phyloP scores from a whole-genome alignment of 176 grass and related monocot genomes.

The Zea luxurians region DNA sequence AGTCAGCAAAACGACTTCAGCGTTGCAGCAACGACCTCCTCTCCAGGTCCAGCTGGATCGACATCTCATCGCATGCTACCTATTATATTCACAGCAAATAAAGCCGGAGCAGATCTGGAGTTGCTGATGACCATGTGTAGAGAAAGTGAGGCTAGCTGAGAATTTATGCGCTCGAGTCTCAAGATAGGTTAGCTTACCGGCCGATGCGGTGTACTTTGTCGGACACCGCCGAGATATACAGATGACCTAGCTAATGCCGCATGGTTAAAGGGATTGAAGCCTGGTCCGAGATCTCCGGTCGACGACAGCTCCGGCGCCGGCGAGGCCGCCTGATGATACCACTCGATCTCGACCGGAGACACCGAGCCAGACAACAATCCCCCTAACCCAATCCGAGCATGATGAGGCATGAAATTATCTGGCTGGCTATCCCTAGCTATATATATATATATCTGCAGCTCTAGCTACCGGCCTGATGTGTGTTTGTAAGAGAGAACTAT shows the following conservation, averaged over 20 bases:
- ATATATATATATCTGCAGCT: too few species aligned
- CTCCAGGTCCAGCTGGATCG: too few species aligned
- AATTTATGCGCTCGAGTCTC: too few species aligned
- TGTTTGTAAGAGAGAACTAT: too few species aligned
- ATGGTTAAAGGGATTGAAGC: conserved; percentile 81
- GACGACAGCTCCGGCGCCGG: neutral
- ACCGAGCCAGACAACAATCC: conserved; percentile 92
- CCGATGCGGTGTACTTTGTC: neutral
- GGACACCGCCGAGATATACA: neutral
- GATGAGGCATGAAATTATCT: neutral
- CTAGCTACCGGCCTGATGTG: too few species aligned
- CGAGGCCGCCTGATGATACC: too few species aligned
- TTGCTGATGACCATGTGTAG: too few species aligned
- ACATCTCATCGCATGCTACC: neutral
- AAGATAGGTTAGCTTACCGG: neutral
- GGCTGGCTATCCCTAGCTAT: too few species aligned
- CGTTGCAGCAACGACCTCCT: too few species aligned
- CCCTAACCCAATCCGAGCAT: conserved; percentile 66
- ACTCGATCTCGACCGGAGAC: conserved; percentile 42
- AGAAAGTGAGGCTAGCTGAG: too few species aligned
- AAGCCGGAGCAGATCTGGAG: neutral
- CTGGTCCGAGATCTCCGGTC: conserved; percentile 65
- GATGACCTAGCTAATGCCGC: conserved; percentile 15
- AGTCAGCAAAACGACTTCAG: too few species aligned
- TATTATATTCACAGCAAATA: neutral